Base-by-base conservation (phyloP, 495 filamentous ascomycete species). In the Cercophora scortea region DNA sequence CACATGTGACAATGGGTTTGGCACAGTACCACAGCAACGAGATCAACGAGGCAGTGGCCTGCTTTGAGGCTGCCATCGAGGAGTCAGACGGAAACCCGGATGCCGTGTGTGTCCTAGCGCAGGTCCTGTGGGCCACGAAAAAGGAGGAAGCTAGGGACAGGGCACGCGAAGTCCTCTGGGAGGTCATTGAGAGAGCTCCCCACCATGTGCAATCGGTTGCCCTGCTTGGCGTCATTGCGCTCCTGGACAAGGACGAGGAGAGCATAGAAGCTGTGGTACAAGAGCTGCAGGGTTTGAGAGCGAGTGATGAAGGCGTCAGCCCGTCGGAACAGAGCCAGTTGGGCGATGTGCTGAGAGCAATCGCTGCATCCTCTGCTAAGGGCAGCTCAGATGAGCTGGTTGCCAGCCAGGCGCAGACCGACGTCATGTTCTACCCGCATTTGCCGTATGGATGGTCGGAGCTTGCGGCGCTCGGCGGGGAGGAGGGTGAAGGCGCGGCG, bases 111-210 rank as follows among this genome's bases (percentile, higher is more conserved):
- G 76, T 96, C 13, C 76, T 97, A 8, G 85, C 90, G 2, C 87
- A 97, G 62, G 84, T 96, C 3, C 77, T 97, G 6, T 98, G 92
- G 90, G 90, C 89, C 3, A 91, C 87, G 61, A 91, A 88, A 19
- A 83, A 82, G 1, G 81, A 86, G 8, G 81, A 86, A 11, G 86
- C 90, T 45, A 77, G 83, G 40, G 78, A 77, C 41, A 80, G 89
- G 50, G 89, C 92, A 11, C 78, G 88, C 6, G 82, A 94, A 45
- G 79, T 93, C 52, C 69, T 97, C 17, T 89, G 95, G 58, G 82
- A 83, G 12, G 71, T 85, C 47, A 82, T 95, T 13, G 86, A 90
- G 60, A 75, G 61, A 17, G 67, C 86, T 48, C 80, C 86, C 0
- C 79, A 81, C 5, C 92, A 97, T 59, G 74, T 93, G 8, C 84